These are phyloP conservation scores for Begonia masoniana DNA, from an alignment of 306 rosid species.

Conservation along the genomic window DNA sequence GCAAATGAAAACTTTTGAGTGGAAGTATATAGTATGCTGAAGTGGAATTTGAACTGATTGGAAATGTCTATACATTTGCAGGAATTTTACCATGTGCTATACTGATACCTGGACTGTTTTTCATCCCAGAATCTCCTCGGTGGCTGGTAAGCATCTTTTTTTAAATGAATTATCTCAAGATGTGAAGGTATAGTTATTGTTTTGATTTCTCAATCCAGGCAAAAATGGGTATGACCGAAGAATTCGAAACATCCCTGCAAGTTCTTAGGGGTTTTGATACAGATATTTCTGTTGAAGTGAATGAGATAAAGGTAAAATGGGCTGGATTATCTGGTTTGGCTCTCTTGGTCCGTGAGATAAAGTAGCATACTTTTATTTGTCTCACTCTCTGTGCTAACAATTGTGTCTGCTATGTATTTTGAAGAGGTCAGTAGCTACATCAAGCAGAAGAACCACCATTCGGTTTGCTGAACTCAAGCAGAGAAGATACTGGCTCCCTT, in stretches of 20 bases:
- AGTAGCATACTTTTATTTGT: background rate
- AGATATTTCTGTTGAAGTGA: slow-evolving; percentile 71
- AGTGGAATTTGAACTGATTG: no score
- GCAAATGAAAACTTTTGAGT: no score
- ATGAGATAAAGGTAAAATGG: slow-evolving; percentile 55
- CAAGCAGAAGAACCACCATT: slow-evolving; percentile 47
- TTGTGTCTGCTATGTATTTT: slow-evolving; percentile 2
- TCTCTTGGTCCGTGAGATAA: no score
- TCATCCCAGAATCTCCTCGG: slow-evolving; percentile 96
- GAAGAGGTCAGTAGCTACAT: slow-evolving; percentile 66
- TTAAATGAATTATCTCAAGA: slow-evolving; percentile 2
- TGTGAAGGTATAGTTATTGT: slow-evolving; percentile 5
- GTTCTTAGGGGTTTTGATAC: slow-evolving; percentile 88
- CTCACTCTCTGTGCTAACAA: background rate
- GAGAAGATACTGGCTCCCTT: slow-evolving; percentile 84
- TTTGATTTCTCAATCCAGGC: slow-evolving; percentile 36
- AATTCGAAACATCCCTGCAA: slow-evolving; percentile 84
- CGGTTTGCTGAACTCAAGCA: slow-evolving; percentile 69
- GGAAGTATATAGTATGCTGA: no score
- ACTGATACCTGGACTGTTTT: slow-evolving; percentile 85
- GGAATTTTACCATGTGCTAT: slow-evolving; percentile 80
- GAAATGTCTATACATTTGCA: slow-evolving; percentile 14
- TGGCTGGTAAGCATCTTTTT: slow-evolving; percentile 68
- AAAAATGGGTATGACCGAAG: slow-evolving; percentile 97
- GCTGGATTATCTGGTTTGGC: no score